phyloP scores from a whole-genome alignment of 176 grass and related monocot genomes.

The Musa beccarii region DNA sequence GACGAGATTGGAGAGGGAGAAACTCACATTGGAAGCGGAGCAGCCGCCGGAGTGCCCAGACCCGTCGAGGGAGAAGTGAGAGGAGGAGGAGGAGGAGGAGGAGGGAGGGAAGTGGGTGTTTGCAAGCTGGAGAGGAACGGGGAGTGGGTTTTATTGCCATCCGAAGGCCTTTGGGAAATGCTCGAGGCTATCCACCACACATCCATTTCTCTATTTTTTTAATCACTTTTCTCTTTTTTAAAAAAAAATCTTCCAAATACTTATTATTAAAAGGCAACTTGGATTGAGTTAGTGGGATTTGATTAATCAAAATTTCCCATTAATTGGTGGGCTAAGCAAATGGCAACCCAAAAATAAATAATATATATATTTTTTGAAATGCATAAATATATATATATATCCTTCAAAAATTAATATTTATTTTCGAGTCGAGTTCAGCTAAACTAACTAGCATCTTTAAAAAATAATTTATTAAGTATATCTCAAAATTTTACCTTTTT shows the following conservation, averaged over 20 bases:
- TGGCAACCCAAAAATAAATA: neutral
- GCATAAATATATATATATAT: no score
- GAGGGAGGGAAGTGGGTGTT: neutral
- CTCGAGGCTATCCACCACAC: neutral
- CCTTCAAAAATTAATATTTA: no score
- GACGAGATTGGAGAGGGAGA: neutral
- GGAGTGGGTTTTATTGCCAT: neutral
- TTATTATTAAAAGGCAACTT: neutral
- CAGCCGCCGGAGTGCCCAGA: neutral
- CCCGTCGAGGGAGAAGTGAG: neutral
- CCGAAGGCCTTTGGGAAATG: neutral
- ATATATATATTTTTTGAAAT: no score
- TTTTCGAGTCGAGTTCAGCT: no score
- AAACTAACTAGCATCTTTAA: no score
- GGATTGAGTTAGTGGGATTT: neutral
- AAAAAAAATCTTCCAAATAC: no score
- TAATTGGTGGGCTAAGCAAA: neutral
- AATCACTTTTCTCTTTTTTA: neutral
- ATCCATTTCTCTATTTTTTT: neutral
- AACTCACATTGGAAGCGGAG: neutral
- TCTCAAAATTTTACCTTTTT: no score
- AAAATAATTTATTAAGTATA: no score
- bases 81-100: neutral
- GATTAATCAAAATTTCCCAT: neutral
- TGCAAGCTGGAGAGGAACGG: neutral